Percentiles rank a stretch among this genome's conserved stretches.
phyloP scores from a whole-genome alignment of 2,329 filamentous ascomycete species.

The Aureobasidium sp. region DNA sequence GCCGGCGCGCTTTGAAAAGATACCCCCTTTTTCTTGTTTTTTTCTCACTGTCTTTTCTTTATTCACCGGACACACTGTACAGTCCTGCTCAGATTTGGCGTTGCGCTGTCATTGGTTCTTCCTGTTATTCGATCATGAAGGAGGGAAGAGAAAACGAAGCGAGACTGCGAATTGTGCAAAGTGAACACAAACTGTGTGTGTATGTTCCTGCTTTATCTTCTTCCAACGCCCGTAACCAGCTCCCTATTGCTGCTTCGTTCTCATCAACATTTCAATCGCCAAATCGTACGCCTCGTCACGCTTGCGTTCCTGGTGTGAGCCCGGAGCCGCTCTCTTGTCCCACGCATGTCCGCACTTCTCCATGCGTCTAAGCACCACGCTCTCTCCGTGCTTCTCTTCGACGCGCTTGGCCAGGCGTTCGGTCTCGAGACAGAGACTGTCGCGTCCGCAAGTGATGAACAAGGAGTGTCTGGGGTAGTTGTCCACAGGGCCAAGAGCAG shows the following conservation, averaged over 20 bases:
- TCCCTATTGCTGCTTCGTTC: neutral
- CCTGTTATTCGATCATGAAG: neutral
- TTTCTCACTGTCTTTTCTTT: neutral
- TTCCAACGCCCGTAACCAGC: too few relatives aligned
- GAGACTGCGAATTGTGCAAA: neutral
- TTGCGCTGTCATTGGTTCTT: neutral
- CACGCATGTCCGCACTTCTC: slow-evolving; percentile 29
- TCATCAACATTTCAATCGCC: slow-evolving; percentile 19
- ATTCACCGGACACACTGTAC: neutral
- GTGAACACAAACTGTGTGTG: neutral
- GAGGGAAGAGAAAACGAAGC: neutral
- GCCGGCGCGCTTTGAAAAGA: slow-evolving; percentile 5
- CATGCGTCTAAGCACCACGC: slow-evolving; percentile 23
- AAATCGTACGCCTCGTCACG: slow-evolving; percentile 26
- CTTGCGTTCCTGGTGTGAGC: slow-evolving; percentile 21
- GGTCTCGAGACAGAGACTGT: slow-evolving; percentile 30
- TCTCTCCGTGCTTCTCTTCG: slow-evolving; percentile 14
- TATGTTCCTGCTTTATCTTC: neutral
- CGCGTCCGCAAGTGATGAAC: slow-evolving; percentile 29
- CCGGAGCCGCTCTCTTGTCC: slow-evolving; percentile 27
- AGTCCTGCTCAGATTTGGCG: neutral
- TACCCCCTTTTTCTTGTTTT: neutral
- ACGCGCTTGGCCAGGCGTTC: slow-evolving; percentile 27
- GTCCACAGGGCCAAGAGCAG: slow-evolving; percentile 22
- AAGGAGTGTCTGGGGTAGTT: slow-evolving; percentile 23